These are phyloP conservation scores for Theileria parva DNA, from an alignment of 169 alveolate species.

Conservation along the genomic window DNA sequence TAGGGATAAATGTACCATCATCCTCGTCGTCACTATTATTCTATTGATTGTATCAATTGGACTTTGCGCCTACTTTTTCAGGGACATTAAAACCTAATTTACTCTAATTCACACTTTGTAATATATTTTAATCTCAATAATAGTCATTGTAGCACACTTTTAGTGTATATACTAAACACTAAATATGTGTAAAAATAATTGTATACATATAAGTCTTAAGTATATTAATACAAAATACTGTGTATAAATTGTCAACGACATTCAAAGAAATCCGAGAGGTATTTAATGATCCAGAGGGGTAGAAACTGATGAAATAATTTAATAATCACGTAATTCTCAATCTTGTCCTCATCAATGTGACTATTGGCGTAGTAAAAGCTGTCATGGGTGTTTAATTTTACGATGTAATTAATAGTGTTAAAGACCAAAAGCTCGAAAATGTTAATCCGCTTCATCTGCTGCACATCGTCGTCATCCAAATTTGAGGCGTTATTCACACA, in stretches of 20 bases:
- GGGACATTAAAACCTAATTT: background rate
- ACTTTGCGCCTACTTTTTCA: slow-evolving; percentile 24
- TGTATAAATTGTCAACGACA: slow-evolving; percentile 35
- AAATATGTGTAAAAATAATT: background rate
- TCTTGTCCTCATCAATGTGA: background rate
- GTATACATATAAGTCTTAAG: too few species aligned
- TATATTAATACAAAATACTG: too few species aligned
- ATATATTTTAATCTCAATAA: background rate
- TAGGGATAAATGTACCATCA: slow-evolving; percentile 38
- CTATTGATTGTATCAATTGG: slow-evolving; percentile 26
- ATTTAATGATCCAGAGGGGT: slow-evolving; percentile 47
- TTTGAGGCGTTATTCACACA: background rate
- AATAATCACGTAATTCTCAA: slow-evolving; percentile 9
- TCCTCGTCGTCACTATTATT: slow-evolving; percentile 35
- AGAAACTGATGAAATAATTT: slow-evolving; percentile 11
- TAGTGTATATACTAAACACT: background rate
- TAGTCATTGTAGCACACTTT: too few species aligned
- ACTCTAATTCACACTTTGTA: background rate
- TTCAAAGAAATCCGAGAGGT: slow-evolving; percentile 51
- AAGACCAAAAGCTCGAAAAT: slow-evolving; percentile 11
- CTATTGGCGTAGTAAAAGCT: background rate
- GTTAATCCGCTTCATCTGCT: background rate
- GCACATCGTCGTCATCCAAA: background rate
- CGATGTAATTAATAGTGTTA: background rate
- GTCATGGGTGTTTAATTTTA: background rate